Base-by-base conservation (phyloP, 768 basidiomycete genomes). In the Tulasnella sp. region DNA sequence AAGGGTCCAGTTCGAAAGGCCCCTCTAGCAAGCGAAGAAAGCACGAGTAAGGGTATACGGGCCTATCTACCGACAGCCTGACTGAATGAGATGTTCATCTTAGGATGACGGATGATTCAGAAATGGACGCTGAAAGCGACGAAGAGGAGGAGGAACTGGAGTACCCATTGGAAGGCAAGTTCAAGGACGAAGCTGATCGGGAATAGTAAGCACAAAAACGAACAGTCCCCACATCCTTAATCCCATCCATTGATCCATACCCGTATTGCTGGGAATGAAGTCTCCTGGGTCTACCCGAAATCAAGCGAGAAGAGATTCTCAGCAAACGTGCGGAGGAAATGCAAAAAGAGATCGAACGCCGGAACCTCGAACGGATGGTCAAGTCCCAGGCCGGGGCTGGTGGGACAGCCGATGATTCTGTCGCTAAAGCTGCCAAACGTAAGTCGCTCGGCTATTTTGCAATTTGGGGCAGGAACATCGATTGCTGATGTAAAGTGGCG, bases 131-230 rank as follows among this genome's bases (percentile, higher is more conserved):
- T 55, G 88, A 84, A 29, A 87, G 88, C 15, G 92, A 93, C 81
- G 92, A 93, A 81, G 87, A 86, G 89, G 81, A 82, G 46, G 87
- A 86, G 5, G 82, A 83, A 16, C 91, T 94, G 80, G 91, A 91
- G 4, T 99, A 94, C 83, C 96, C 95, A 0, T 85, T 98, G 16
- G 97, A 99, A 81, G 95, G 94, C 73, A 94, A 94, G 84, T 99
- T 93, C 82, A 88, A 88, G 78, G 91, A 98, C 82, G 94, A 95
- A 81, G 88, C 86, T 16, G 97, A 98, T 84, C 89, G 92, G 82
- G 88, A 91, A 80, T 85, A 87, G 97, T 97, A 86, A 86, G 92
- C 83, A 18, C 29, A 4, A 72, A 44, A 35, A 13, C 29, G 18
- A 39, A 57, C 15, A 37, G 26, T 40, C 42, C 44, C 4, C 55